A percentile compares a stretch with the other conserved stretches of the same genome.
Conservation (phyloP, 192 early-diverging fungal genomes). For the Podila horticola region DNA sequence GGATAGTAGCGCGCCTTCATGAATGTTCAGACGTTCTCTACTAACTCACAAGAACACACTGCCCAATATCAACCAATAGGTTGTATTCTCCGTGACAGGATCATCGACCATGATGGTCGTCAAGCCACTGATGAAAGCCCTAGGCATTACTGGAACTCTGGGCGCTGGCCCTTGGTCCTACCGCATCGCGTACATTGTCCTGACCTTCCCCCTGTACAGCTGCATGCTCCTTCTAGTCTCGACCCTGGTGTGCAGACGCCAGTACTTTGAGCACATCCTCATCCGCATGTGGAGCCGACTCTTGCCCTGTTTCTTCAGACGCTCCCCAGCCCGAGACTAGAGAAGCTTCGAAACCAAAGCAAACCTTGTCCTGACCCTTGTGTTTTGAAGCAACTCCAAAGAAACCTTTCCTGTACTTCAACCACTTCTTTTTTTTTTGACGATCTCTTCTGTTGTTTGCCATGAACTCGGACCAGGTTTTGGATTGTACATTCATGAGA, state of each 20-base stretch:
- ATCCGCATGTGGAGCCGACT: conserved; percentile 43
- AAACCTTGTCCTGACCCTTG: no score
- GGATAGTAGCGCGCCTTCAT: neutral
- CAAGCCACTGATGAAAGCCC: conserved; percentile 27
- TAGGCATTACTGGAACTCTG: conserved; percentile 23
- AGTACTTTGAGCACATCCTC: conserved; percentile 33
- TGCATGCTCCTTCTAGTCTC: conserved; percentile 41
- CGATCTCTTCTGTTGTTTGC: no score
- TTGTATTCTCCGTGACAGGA: conserved; percentile 46
- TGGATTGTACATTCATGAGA: no score
- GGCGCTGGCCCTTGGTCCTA: conserved; percentile 40
- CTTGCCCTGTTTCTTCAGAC: conserved; percentile 13
- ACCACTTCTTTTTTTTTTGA: neutral
- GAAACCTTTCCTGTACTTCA: neutral
- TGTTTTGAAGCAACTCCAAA: neutral
- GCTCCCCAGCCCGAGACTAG: conserved; percentile 1
- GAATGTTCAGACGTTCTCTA: neutral
- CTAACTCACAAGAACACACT: neutral
- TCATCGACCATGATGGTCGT: conserved; percentile 46
- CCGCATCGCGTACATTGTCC: conserved; percentile 33
- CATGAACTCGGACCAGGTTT: no score
- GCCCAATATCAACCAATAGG: neutral
- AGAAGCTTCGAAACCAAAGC: neutral
- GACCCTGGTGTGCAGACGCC: conserved; percentile 36
- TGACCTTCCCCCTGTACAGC: conserved; percentile 41